These are phyloP conservation scores for Paradendryphiella salina DNA, from an alignment of 2,329 filamentous ascomycete species.

Conservation along the genomic window DNA sequence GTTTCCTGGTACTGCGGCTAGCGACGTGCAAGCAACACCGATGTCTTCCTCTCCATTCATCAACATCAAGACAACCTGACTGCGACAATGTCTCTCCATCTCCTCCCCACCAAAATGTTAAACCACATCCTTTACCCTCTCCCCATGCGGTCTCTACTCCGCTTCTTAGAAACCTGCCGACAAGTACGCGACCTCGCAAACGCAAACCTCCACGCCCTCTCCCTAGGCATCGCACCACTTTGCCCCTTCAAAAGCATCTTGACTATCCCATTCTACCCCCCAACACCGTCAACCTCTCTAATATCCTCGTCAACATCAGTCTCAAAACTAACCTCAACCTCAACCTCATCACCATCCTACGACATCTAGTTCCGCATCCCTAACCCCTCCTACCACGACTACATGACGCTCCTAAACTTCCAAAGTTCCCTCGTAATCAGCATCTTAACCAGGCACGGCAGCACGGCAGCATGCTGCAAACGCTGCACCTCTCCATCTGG, in stretches of 20 bases:
- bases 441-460: constrained; percentile 35
- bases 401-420: constrained; percentile 31
- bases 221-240: constrained; percentile 68
- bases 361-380: constrained; percentile 4
- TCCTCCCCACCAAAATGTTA: constrained; percentile 43
- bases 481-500: constrained; percentile 39
- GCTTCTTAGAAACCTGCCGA: constrained; percentile 41
- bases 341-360: not conserved
- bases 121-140: constrained; percentile 40
- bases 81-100: constrained; percentile 18
- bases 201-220: constrained; percentile 63
- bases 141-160: constrained; percentile 37
- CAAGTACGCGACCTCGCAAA: constrained; percentile 34
- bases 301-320: no score
- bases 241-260: constrained; percentile 40
- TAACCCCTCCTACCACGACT: constrained; percentile 22
- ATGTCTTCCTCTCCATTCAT: no score
- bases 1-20: no score
- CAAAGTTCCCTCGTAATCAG: constrained; percentile 34
- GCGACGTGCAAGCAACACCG: no score
- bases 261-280: no score
- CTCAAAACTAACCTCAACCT: constrained; percentile 50
- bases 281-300: no score
- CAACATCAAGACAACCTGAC: not conserved
- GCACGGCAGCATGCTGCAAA: constrained; percentile 31